A percentile compares a stretch with the other conserved stretches of the same genome.
Evolutionary conservation across 164 flowering plant genomes (phyloP).

Genomic region (Vitis vinifera): ASM3070453v1 NC_081815.1:10547001-10547500

Average conservation of each 20-base stretch:
- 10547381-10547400: too few relatives aligned
- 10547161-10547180: not conserved
- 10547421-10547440: too few relatives aligned
- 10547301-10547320: constrained; percentile 93
- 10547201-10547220: constrained; percentile 74
- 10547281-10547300: constrained; percentile 84
- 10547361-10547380: not conserved
- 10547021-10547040: too few relatives aligned
- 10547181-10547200: constrained; percentile 93
- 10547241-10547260: constrained; percentile 91
- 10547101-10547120: too few relatives aligned
- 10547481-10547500: too few relatives aligned
- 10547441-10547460: too few relatives aligned
- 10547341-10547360: constrained; percentile 95
- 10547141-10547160: too few relatives aligned
- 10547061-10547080: too few relatives aligned
- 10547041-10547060: too few relatives aligned
- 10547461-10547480: not conserved
- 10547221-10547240: constrained; percentile 90
- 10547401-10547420: not conserved
- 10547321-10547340: constrained; percentile 71
- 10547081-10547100: too few relatives aligned
- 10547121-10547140: too few relatives aligned
- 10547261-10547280: constrained; percentile 74
- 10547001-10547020: too few relatives aligned